phyloP scores from a whole-genome alignment of 208 protist genomes.

The Trichomonas gallinae region DNA sequence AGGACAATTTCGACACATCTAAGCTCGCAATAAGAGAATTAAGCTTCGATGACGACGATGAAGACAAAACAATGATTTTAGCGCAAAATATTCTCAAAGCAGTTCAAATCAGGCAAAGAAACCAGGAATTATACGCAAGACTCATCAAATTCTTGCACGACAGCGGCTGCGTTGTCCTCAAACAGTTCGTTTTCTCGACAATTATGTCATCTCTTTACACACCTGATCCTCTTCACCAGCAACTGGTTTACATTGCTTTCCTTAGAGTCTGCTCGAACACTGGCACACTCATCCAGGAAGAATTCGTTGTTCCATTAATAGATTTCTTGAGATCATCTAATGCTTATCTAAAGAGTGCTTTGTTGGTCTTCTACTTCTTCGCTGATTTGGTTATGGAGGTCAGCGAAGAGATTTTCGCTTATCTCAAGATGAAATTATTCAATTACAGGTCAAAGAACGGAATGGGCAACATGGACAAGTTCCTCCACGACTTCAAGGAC shows the following conservation, averaged over 20 bases:
- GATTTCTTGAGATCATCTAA: background rate
- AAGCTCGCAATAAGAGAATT: background rate
- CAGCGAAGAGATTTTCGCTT: background rate
- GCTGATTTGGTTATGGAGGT: background rate
- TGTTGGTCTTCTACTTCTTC: background rate
- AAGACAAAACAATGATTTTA: background rate
- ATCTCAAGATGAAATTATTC: background rate
- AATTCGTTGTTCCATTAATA: background rate
- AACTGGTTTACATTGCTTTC: background rate
- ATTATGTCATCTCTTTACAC: background rate
- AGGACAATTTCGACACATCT: background rate
- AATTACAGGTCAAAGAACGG: background rate
- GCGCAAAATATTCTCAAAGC: background rate
- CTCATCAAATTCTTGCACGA: background rate
- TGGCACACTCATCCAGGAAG: background rate
- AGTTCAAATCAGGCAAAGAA: background rate
- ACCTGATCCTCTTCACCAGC: background rate
- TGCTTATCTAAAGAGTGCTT: background rate
- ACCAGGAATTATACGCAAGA: background rate
- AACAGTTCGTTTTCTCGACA: background rate
- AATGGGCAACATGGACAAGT: background rate
- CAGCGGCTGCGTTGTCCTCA: background rate
- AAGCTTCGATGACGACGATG: background rate
- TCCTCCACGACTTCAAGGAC: background rate
- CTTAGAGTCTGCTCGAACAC: background rate